phyloP scores from a whole-genome alignment of 2,329 filamentous ascomycete genomes.

The Epichloe hybrida region DNA sequence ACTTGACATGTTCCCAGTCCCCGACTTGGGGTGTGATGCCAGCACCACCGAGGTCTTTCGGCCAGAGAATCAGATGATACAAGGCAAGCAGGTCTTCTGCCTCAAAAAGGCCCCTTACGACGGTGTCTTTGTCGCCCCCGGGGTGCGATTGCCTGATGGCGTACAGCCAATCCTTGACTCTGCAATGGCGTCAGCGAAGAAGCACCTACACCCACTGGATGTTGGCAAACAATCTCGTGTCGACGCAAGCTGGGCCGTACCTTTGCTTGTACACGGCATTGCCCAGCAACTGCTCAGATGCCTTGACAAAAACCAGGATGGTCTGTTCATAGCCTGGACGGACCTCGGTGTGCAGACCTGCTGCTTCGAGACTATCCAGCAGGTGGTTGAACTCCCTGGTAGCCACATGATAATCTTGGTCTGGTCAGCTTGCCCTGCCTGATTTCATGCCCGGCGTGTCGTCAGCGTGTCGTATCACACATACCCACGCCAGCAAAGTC shows the following conservation, averaged over 20 bases:
- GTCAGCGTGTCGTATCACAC: neutral
- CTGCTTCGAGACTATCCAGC: constrained; percentile 43
- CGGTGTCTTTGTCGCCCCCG: constrained; percentile 39
- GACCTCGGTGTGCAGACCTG: constrained; percentile 58
- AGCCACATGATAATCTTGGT: constrained; percentile 21
- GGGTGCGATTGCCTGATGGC: constrained; percentile 54
- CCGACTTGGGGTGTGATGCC: constrained; percentile 45
- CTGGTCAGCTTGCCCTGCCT: neutral
- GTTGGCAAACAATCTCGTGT: neutral
- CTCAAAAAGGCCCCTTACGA: constrained; percentile 38
- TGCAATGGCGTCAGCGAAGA: constrained; percentile 15
- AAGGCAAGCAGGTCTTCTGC: constrained; percentile 59
- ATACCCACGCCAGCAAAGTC: constrained; percentile 23
- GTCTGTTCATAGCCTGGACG: constrained; percentile 55
- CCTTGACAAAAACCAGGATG: constrained; percentile 53
- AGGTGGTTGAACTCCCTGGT: constrained; percentile 29
- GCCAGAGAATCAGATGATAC: constrained; percentile 51
- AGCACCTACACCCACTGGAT: no score
- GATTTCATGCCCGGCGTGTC: neutral
- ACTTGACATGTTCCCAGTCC: constrained; percentile 45
- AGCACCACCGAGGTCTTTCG: constrained; percentile 44
- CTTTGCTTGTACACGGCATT: constrained; percentile 55
- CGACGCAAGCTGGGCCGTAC: constrained; percentile 19
- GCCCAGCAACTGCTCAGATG: constrained; percentile 47
- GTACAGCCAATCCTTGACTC: constrained; percentile 64